A percentile compares a stretch with the other conserved stretches of the same genome.
phyloP scores from a whole-genome alignment of 2,329 filamentous ascomycete species.

The Ascochyta pisi region DNA sequence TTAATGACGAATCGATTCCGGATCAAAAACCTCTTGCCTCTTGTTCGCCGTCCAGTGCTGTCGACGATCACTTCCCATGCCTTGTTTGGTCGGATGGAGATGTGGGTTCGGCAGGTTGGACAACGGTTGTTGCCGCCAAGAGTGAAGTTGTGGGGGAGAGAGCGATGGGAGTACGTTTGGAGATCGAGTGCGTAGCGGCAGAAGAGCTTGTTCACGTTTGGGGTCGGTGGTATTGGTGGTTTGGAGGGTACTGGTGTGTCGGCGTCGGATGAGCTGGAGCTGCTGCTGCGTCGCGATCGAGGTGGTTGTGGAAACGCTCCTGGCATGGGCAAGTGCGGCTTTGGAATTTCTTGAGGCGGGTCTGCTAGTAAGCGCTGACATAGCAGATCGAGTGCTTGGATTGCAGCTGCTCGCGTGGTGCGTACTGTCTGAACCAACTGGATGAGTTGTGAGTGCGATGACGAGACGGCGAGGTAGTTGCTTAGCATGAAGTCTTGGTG shows the following conservation, averaged over 20 bases:
- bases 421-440: conserved; percentile 38
- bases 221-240: conserved; percentile 6
- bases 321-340: conserved; percentile 21
- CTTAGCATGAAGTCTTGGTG: conserved; percentile 37
- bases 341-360: conserved; percentile 8
- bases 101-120: conserved; percentile 35
- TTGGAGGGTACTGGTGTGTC: conserved; percentile 6
- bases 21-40: conserved; percentile 31
- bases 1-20: conserved; percentile 43
- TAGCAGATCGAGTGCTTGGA: conserved; percentile 38
- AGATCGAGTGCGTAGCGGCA: conserved; percentile 44
- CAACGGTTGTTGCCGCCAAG: conserved; percentile 33
- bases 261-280: conserved; percentile 5
- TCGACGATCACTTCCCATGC: conserved; percentile 41
- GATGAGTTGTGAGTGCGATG: conserved; percentile 37
- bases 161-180: conserved; percentile 28
- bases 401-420: conserved; percentile 33
- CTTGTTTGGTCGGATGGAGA: conserved; percentile 30
- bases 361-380: conserved; percentile 36
- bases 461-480: conserved; percentile 30
- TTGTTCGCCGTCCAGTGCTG: conserved; percentile 4
- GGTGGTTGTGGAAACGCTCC: conserved; percentile 25
- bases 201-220: conserved; percentile 28
- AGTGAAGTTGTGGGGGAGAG: conserved; percentile 35
- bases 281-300: conserved; percentile 5